A percentile compares a stretch with the other conserved stretches of the same genome.
Conservation (phyloP, 2,329 filamentous ascomycete genomes). For the Alternaria sp. region DNA sequence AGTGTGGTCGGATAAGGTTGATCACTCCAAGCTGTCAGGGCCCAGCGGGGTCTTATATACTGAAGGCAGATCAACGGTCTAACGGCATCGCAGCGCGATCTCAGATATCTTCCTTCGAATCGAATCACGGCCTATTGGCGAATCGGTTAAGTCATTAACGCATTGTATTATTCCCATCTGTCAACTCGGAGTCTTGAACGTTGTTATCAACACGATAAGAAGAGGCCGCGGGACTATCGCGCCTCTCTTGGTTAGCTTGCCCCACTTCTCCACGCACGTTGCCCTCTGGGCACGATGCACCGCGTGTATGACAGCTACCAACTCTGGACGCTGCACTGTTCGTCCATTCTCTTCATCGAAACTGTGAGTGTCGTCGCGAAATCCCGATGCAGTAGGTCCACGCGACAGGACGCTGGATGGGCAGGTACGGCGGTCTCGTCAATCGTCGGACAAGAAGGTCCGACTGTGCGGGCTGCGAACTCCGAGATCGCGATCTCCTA, state of each 20-base stretch:
- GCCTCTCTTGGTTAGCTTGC: conserved; percentile 7
- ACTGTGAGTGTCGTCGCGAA: background rate
- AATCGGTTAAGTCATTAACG: conserved; percentile 1
- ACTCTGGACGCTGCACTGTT: background rate
- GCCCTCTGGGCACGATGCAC: conserved; percentile 11
- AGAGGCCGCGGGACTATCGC: conserved; percentile 11
- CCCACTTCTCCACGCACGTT: conserved; percentile 15
- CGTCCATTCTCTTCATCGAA: background rate
- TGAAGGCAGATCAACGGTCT: background rate
- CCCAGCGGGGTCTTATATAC: conserved; percentile 32
- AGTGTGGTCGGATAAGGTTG: conserved; percentile 3
- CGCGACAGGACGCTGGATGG: background rate
- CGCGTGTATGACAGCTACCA: conserved; percentile 6
- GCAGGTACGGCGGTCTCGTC: background rate
- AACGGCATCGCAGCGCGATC: background rate
- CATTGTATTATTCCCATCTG: conserved; percentile 4
- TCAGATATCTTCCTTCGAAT: background rate
- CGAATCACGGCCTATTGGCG: background rate
- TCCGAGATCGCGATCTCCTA: background rate
- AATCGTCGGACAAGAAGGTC: conserved; percentile 1
- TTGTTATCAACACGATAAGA: conserved; percentile 21
- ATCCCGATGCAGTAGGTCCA: conserved; percentile 2
- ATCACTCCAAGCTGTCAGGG: conserved; percentile 12
- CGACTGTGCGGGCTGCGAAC: background rate
- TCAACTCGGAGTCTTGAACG: conserved; percentile 5